Evolutionary conservation across 805 yeast species (phyloP), one percentile per base, ranked within the genome.

Genomic region (Saccharomycopsis guyanensis): DNA sequence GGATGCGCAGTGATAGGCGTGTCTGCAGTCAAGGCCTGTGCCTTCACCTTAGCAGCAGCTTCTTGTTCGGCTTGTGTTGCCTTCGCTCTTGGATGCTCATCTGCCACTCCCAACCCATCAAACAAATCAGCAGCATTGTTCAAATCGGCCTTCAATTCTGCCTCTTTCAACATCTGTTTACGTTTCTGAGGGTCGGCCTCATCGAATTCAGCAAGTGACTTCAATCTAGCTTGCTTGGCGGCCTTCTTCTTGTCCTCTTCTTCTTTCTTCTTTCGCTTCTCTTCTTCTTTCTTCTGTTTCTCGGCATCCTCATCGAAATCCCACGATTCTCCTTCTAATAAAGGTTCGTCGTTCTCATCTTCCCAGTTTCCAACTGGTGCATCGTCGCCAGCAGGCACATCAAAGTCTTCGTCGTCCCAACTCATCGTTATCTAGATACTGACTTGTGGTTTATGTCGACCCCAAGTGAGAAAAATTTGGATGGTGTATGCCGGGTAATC

Each of bases 91-190:
- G 70, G 75, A 52, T 65, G 76, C 49, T 69, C 71, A 20, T 72
- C 73, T 46, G 71, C 72, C 29, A 76, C 77, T 50, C 72, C 72
- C 46, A 73, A 62, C 13, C 86, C 87, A 27, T 88, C 95, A 61
- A 91, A 87, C 56, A 91, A 70, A 57, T 86, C 95, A 6, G 95
- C 91, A 25, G 98, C 97, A 61, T 86, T 86, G 64, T 86, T 86
- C 63, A 91, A 71, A 67, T 91, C 98, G 23, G 95, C 76, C 40
- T 78, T 81, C 50, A 86, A 58, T 66, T 91, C 95, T 18, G 93
- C 95, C 62, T 82, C 71, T 59, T 72, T 81, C 65, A 85, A 71
- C 64, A 88, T 64, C 59, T 83, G 88, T 56, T 70, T 76, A 59
- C 86, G 74, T n/a, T 91, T 80, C 52, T 69, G 71, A 54, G 78